Evolutionary conservation across 2,329 filamentous ascomycete genomes (phyloP).

Genomic region (Colletotrichum sojae): DNA sequence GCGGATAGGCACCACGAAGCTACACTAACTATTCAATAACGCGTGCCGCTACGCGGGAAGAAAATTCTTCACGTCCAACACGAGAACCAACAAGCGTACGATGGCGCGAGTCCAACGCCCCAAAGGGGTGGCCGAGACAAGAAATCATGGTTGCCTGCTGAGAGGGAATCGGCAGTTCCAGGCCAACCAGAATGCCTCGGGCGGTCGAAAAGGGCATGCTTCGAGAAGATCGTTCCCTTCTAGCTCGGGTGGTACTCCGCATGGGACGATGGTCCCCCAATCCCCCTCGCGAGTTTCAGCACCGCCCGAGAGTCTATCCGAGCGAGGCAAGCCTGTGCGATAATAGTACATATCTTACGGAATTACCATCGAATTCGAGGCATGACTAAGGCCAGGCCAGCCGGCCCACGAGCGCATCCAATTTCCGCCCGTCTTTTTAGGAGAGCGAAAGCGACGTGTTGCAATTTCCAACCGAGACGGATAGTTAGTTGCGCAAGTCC

Average conservation of each 20-base stretch:
- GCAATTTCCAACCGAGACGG: neutral
- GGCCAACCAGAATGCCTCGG: conserved; percentile 22
- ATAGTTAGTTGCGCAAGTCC: neutral
- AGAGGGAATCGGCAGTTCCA: conserved; percentile 15
- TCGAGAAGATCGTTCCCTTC: conserved; percentile 35
- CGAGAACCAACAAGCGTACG: neutral
- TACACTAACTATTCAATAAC: neutral
- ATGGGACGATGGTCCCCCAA: conserved; percentile 16
- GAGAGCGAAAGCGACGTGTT: neutral
- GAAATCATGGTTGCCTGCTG: conserved; percentile 12
- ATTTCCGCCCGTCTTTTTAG: neutral
- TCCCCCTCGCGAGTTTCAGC: conserved; percentile 31
- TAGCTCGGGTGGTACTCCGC: conserved; percentile 14
- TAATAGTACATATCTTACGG: neutral
- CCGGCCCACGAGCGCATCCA: neutral
- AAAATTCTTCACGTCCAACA: conserved; percentile 16
- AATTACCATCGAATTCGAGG: neutral
- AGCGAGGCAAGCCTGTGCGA: conserved; percentile 6
- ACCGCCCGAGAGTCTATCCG: conserved; percentile 34
- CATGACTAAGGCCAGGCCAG: conserved; percentile 25
- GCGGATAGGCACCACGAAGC: neutral
- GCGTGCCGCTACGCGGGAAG: neutral
- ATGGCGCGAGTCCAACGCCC: conserved; percentile 17
- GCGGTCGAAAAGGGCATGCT: conserved; percentile 33
- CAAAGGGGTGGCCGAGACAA: conserved; percentile 36